Base-by-base conservation (phyloP, 148 eudicot species). In the Pharnaceum exiguum region DNA sequence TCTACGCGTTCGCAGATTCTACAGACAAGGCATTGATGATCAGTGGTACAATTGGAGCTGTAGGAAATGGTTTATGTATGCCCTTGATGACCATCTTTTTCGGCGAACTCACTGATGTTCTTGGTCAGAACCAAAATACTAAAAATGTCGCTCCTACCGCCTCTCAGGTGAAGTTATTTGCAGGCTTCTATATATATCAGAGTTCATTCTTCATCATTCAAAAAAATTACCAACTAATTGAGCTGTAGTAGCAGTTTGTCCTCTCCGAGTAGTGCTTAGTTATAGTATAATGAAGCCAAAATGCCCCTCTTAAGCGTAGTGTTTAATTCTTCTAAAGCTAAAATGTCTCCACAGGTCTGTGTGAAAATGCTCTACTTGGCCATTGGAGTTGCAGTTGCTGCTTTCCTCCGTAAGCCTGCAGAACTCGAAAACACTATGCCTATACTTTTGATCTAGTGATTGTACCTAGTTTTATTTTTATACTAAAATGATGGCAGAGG, bases 331-430 rank as follows among this genome's bases (percentile, higher is more conserved):
- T n/a, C n/a, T n/a, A n/a, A n/a, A n/a, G n/a, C 32, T 10, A 23
- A 7, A 52, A 31, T 32, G 46, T 13, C 28, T 22, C 24, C 22
- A 13, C 64, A 77, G 82, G 60, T 70, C 9, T 53, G 71, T 17
- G 39, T 77, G 24, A 77, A 66, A 31, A 51, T 69, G 13, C 67
- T 77, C 17, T 77, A 77, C 63, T 66, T 77, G 57, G 82, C 72
- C 15, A 44, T 77, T 38, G 82, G 72, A 26, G 63, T 38, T 23
- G 78, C 75, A 7, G 13, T 59, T 38, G 75, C 78, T 44, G 70
- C 82, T 30, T 67, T 66, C 66, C 66, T 77, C 8, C 78, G 82
- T 77, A 62, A 69, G 82, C 50, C 28, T 51, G 38, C n/a, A 21
- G 16, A 33, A 19, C 26, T 10, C 18, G 17, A 9, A 6, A 13